Percentiles rank a stretch among this genome's conserved stretches.
These are phyloP conservation scores for Teratosphaeria pseudoeucalypti DNA, from an alignment of 2,329 filamentous ascomycete species.

Conservation along the genomic window DNA sequence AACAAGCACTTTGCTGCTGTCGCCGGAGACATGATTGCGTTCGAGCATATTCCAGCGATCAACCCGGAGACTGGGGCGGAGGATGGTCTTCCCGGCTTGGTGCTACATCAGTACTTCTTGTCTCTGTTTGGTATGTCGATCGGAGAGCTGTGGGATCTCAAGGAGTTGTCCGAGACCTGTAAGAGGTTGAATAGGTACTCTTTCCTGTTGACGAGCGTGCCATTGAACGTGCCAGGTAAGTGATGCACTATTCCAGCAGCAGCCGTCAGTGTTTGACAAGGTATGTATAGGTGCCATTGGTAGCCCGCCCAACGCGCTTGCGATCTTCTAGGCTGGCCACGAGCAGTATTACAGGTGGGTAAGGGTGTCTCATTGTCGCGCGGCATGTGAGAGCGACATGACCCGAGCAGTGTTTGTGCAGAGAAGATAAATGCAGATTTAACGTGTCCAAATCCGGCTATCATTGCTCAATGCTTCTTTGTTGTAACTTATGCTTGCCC, in stretches of 20 bases:
- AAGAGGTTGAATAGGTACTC: constrained; percentile 28
- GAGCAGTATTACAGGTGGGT: neutral
- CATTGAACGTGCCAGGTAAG: constrained; percentile 33
- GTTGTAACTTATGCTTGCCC: neutral
- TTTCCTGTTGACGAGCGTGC: constrained; percentile 35
- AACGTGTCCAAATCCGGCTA: neutral
- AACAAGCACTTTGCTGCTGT: constrained; percentile 47
- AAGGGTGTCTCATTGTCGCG: neutral
- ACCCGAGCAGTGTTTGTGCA: neutral
- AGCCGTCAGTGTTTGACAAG: neutral
- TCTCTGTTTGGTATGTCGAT: constrained; percentile 35
- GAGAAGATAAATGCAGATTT: neutral
- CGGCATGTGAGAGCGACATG: neutral
- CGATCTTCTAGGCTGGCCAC: constrained; percentile 19
- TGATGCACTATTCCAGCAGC: too few relatives aligned
- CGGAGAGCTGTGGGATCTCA: constrained; percentile 37
- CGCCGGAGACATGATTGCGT: constrained; percentile 45
- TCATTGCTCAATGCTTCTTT: neutral
- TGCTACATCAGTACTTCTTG: constrained; percentile 32
- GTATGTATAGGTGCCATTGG: constrained; percentile 11
- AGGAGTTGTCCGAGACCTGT: constrained; percentile 30
- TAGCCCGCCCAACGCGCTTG: constrained; percentile 24
- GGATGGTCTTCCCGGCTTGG: constrained; percentile 13
- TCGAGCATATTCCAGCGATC: constrained; percentile 34
- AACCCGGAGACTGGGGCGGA: constrained; percentile 15